These are phyloP conservation scores for Penicillium coprophilum DNA, from an alignment of 495 filamentous ascomycete species.

Conservation along the genomic window DNA sequence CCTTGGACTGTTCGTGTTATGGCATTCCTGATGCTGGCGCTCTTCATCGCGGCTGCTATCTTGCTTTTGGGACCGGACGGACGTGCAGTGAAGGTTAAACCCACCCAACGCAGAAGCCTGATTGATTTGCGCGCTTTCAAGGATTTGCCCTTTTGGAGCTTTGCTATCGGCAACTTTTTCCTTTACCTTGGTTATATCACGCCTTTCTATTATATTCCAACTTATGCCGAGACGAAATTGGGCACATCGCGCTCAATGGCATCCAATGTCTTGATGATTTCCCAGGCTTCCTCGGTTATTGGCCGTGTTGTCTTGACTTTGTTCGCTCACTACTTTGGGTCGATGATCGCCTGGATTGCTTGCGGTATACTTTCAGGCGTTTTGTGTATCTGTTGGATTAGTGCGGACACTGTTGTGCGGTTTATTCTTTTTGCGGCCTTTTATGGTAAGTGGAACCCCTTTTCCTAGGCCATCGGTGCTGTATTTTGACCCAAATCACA, in stretches of 20 bases:
- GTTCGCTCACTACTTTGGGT: conserved; percentile 26
- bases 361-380: conserved; percentile 26
- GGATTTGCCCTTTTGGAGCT: conserved; percentile 33
- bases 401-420: conserved; percentile 49
- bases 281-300: conserved; percentile 35
- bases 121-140: conserved; percentile 27
- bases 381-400: conserved; percentile 52
- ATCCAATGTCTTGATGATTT: conserved; percentile 41
- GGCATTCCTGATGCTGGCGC: conserved; percentile 49
- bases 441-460: conserved; percentile 40
- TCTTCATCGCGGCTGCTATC: conserved; percentile 39
- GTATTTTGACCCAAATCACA: neutral
- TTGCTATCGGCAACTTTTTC: conserved; percentile 37
- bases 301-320: conserved; percentile 26
- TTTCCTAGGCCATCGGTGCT: neutral
- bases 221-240: conserved; percentile 48
- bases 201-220: conserved; percentile 61
- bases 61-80: conserved; percentile 27
- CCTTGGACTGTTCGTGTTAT: conserved; percentile 51
- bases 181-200: conserved; percentile 62
- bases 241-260: conserved; percentile 47
- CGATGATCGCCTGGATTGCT: conserved; percentile 27
- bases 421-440: conserved; percentile 61
- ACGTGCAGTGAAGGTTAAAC: neutral
- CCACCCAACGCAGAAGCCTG: conserved; percentile 10